These are phyloP conservation scores for Lipomyces yarrowii DNA, from an alignment of 1,139 yeast genomes.

Conservation along the genomic window DNA sequence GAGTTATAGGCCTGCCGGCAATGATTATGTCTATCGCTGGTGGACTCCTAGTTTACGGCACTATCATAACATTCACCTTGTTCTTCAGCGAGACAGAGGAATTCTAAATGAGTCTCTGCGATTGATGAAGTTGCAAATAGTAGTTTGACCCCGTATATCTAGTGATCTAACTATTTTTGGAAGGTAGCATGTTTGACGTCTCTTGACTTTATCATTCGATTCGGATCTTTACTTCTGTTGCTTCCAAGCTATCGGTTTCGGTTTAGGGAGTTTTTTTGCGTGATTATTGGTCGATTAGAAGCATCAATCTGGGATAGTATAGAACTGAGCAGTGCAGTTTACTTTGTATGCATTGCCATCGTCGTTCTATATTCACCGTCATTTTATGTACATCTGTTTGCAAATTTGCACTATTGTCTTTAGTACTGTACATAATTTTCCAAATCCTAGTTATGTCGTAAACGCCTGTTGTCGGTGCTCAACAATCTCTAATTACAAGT, in stretches of 20 bases:
- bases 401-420: not conserved
- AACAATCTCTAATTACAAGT: constrained; percentile 12
- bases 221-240: not conserved
- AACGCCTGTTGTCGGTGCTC: not conserved
- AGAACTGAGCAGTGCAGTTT: not conserved
- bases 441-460: not conserved
- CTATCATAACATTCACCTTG: constrained; percentile 70
- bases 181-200: too few species aligned
- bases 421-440: constrained; percentile 1
- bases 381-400: not conserved
- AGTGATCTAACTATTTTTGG: too few species aligned
- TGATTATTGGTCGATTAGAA: not conserved
- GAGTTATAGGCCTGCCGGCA: constrained; percentile 60
- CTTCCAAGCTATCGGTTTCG: not conserved
- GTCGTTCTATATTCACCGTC: not conserved
- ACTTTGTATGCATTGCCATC: not conserved
- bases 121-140: not conserved
- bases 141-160: too few species aligned
- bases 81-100: constrained; percentile 67
- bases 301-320: not conserved
- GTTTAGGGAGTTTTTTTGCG: not conserved
- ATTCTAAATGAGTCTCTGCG: constrained; percentile 36
- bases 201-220: not conserved
- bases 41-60: constrained; percentile 68
- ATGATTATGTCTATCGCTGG: constrained; percentile 66